phyloP scores from a whole-genome alignment of 2,329 filamentous ascomycete genomes.

The Apiospora aurea region DNA sequence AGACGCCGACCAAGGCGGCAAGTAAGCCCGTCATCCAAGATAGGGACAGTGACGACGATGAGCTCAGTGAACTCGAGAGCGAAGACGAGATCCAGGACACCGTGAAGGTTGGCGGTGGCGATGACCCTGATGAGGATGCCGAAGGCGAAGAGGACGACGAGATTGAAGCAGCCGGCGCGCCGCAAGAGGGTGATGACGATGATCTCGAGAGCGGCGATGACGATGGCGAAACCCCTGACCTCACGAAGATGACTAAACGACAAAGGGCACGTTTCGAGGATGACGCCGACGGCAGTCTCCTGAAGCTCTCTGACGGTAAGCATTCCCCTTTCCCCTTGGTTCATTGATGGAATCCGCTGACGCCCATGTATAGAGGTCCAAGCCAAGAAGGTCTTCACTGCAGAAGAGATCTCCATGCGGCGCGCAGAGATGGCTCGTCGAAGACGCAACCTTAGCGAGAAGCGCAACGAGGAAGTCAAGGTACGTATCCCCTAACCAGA shows the following conservation, averaged over 20 bases:
- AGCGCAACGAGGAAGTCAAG: slow-evolving; percentile 70
- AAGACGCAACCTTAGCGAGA: slow-evolving; percentile 68
- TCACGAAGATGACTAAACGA: slow-evolving; percentile 67
- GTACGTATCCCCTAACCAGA: slow-evolving; percentile 42
- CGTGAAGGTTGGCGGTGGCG: slow-evolving; percentile 49
- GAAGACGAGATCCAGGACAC: slow-evolving; percentile 56
- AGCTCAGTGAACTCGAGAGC: slow-evolving; percentile 63
- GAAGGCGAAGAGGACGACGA: slow-evolving; percentile 53
- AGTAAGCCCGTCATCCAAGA: slow-evolving; percentile 42
- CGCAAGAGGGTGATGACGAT: slow-evolving; percentile 40
- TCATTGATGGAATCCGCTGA: slow-evolving; percentile 7
- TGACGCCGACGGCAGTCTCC: slow-evolving; percentile 57
- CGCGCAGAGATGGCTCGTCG: slow-evolving; percentile 68
- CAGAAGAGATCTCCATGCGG: slow-evolving; percentile 68
- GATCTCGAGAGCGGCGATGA: slow-evolving; percentile 50
- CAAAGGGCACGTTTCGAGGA: slow-evolving; percentile 67
- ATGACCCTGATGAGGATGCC: slow-evolving; percentile 48
- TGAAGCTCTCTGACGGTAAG: slow-evolving; percentile 68
- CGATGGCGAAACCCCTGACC: slow-evolving; percentile 58
- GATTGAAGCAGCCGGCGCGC: slow-evolving; percentile 48
- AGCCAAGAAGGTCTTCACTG: slow-evolving; percentile 68
- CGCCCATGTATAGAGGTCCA: slow-evolving; percentile 61
- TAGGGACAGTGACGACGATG: slow-evolving; percentile 59
- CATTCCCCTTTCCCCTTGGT: too few relatives aligned
- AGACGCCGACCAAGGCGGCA: slow-evolving; percentile 34